Percentiles rank a stretch among this genome's conserved stretches.
Evolutionary conservation across 2,329 filamentous ascomycete species (phyloP).

Genomic region (Xylariales sp.): DNA sequence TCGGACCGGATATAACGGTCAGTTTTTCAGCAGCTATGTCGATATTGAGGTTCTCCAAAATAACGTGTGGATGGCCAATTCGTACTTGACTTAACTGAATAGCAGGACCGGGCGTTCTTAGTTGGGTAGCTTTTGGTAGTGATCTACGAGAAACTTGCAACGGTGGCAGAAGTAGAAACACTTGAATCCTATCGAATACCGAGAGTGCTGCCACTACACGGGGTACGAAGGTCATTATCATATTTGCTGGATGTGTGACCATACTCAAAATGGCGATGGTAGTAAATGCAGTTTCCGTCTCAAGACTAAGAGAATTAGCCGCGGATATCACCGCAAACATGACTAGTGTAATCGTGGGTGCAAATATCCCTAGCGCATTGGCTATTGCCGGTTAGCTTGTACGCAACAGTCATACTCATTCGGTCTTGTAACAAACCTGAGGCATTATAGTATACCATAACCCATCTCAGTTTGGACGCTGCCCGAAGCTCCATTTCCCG

Average conservation of each 20-base stretch:
- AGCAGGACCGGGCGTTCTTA: neutral
- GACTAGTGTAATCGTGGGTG: conserved; percentile 33
- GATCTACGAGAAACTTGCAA: conserved; percentile 4
- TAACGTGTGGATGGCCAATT: conserved; percentile 8
- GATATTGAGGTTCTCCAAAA: conserved; percentile 21
- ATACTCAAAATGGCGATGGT: conserved; percentile 32
- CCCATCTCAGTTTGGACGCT: conserved; percentile 32
- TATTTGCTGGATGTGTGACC: conserved; percentile 38
- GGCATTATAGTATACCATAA: conserved; percentile 36
- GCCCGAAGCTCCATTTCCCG: conserved; percentile 28
- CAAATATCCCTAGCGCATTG: conserved; percentile 37
- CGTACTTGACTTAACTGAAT: conserved; percentile 2
- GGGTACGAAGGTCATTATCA: conserved; percentile 38
- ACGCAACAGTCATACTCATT: conserved; percentile 35
- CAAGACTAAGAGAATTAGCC: conserved; percentile 17
- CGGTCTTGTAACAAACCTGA: conserved; percentile 30
- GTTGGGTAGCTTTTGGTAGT: neutral
- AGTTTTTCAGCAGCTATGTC: conserved; percentile 18
- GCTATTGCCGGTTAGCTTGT: conserved; percentile 36
- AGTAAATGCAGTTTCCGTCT: conserved; percentile 35
- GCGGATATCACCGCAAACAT: conserved; percentile 28
- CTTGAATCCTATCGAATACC: conserved; percentile 33
- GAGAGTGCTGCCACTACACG: conserved; percentile 27
- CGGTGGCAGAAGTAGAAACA: conserved; percentile 30
- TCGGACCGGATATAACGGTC: conserved; percentile 20